Evolutionary conservation across 306 rosid genomes (phyloP).

Genomic region (Bauhinia variegata): DNA sequence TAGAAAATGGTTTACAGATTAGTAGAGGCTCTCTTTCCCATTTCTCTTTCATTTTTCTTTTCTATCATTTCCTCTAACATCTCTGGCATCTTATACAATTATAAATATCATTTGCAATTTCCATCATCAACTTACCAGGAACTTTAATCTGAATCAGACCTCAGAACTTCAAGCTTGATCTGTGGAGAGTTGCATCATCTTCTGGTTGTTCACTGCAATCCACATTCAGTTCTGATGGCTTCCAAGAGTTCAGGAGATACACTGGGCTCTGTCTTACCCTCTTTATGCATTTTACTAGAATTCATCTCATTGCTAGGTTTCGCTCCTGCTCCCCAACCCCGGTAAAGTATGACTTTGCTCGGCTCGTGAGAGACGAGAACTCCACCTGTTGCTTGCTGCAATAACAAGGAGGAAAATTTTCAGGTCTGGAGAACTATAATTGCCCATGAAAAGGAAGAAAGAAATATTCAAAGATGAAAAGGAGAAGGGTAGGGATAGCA

Average conservation of each 20-base stretch:
- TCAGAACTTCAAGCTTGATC: conserved; percentile 8
- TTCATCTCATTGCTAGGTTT: conserved; percentile 31
- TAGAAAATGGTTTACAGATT: not conserved
- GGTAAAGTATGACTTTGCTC: conserved; percentile 77
- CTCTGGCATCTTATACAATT: conserved; percentile 6
- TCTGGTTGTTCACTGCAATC: conserved; percentile 49
- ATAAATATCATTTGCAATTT: conserved; percentile 9
- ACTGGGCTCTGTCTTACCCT: conserved; percentile 33
- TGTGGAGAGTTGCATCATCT: conserved; percentile 20
- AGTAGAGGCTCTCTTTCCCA: not conserved
- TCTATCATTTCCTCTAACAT: not conserved
- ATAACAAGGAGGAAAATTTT: conserved; percentile 25
- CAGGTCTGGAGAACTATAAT: conserved; percentile 25
- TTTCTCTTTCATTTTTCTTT: not conserved
- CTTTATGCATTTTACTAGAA: conserved; percentile 16
- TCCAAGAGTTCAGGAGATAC: conserved; percentile 79
- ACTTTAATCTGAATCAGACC: not conserved
- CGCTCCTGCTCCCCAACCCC: conserved; percentile 87
- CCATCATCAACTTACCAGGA: too few relatives aligned
- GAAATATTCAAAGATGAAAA: conserved; percentile 20
- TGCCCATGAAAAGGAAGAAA: conserved; percentile 11
- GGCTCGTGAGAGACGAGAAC: conserved; percentile 90
- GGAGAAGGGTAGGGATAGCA: conserved; percentile 18
- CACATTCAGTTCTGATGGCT: conserved; percentile 89
- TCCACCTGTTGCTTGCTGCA: conserved; percentile 84